Percentiles rank a stretch among this genome's conserved stretches.
Conservation (phyloP, 2,329 filamentous ascomycete species). For the Huntiella moniliformis region DNA sequence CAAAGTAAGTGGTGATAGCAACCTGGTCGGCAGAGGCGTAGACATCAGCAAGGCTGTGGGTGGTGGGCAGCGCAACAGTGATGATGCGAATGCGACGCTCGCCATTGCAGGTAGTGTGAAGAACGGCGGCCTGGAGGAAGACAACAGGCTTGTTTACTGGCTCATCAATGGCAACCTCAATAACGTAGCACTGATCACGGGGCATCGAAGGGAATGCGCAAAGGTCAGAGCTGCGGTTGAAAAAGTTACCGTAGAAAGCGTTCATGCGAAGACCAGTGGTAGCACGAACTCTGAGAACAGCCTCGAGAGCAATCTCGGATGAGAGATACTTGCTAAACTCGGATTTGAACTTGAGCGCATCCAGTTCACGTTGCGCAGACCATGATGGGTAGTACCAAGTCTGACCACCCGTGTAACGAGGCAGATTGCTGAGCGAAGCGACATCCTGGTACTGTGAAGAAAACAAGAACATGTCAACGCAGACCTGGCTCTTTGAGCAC, state of each 20-base stretch:
- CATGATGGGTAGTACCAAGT: conserved; percentile 98
- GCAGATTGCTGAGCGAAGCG: conserved; percentile 84
- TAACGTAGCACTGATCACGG: conserved; percentile 90
- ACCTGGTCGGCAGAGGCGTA: conserved; percentile 91
- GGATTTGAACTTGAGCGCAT: conserved; percentile 92
- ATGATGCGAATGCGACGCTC: conserved; percentile 88
- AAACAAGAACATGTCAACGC: conserved; percentile 95
- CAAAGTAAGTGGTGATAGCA: conserved; percentile 85
- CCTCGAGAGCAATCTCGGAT: conserved; percentile 86
- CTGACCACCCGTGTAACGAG: conserved; percentile 88
- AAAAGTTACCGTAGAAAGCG: conserved; percentile 98
- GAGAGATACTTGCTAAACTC: conserved; percentile 97
- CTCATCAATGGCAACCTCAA: conserved; percentile 96
- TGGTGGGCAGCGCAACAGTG: conserved; percentile 84
- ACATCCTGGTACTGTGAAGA: conserved; percentile 95
- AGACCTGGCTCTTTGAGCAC: conserved; percentile 97
- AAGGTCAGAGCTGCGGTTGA: conserved; percentile 92
- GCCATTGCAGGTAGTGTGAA: conserved; percentile 95
- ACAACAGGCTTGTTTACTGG: conserved; percentile 78
- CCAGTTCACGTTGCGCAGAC: conserved; percentile 84
- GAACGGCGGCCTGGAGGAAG: conserved; percentile 81
- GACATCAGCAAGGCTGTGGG: conserved; percentile 71
- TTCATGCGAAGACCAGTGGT: conserved; percentile 91
- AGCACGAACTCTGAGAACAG: conserved; percentile 83
- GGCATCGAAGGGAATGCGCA: conserved; percentile 97